Evolutionary conservation across 2,329 filamentous ascomycete genomes (phyloP), one percentile per base, ranked within the genome.

Genomic region (Neonectria ditissima): DNA sequence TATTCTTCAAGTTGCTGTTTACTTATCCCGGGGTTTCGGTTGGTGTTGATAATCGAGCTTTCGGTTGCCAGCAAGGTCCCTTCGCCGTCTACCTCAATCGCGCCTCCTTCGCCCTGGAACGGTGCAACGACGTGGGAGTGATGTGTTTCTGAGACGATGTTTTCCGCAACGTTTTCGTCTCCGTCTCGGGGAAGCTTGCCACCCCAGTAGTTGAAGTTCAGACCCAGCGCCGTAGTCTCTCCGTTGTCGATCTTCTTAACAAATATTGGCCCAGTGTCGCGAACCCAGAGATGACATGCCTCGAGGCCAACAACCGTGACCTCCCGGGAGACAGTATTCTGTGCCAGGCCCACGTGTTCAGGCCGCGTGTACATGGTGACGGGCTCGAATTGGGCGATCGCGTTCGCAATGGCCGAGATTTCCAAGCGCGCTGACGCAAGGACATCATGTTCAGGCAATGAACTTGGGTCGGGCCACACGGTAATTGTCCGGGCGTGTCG

Each of bases 191-290:
- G 54, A 10, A 68, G 55, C 26, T 69, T 75, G 2, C 53, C 52
- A 0, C 75, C 75, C 75, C 75, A 77, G 44, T 70, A 68, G 26
- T 77, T 77, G 57, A 77, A 77, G 45, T 69, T 73, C 13, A 69
- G 66, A 20, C 70, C 65, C 11, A 76, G 56, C 5, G 69, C 75
- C 2, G 59, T 47, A 13, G 62, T 55, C 2, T 34, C 44, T 3
- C 55, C 57, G 18, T 59, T 48, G 6, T 13, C 1, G 13, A 24
- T 45, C 2, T 55, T 45, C 34, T 64, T 53, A 9, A 72, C 70
- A 54, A 74, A 69, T 1, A 71, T 62, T 0, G 74, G 72, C 3
- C 68, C 74, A 41, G 72, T 67, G 56, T 77, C 74, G 6, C 75
- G 69, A 44, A 74, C 66, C 75, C 75, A 77, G 13, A 77, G 61